Conservation (phyloP, 1,139 yeast species). For the Saccharomyces pastorianus region DNA sequence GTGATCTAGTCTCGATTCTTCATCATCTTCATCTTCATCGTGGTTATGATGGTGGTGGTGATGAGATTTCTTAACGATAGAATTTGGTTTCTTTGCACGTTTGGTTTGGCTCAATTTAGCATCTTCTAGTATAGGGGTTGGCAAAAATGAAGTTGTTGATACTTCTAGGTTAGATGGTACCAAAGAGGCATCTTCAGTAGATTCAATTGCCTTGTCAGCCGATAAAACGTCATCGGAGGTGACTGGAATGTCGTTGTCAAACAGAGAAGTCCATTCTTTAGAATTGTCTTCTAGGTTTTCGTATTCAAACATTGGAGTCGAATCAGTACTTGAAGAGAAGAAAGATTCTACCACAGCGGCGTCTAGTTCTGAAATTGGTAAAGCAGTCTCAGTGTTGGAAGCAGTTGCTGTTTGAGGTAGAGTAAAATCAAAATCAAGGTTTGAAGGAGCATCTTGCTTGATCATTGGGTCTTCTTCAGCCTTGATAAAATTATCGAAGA, state of each 20-base stretch:
- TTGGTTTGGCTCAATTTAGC: slow-evolving; percentile 11
- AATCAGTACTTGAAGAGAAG: slow-evolving; percentile 41
- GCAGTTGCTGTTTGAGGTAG: slow-evolving; percentile 3
- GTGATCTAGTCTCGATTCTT: slow-evolving; percentile 40
- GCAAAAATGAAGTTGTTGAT: slow-evolving; percentile 20
- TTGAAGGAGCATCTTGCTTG: neutral
- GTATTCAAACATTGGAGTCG: slow-evolving; percentile 56
- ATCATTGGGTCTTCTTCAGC: slow-evolving; percentile 13
- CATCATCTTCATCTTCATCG: slow-evolving; percentile 2
- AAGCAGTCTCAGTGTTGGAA: neutral
- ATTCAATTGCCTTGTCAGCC: slow-evolving; percentile 20
- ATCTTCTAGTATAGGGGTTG: slow-evolving; percentile 30
- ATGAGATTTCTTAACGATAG: slow-evolving; percentile 4
- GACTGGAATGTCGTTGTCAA: slow-evolving; percentile 38
- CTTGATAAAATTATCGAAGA: slow-evolving; percentile 35
- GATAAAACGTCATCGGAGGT: slow-evolving; percentile 28
- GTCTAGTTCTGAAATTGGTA: slow-evolving; percentile 36
- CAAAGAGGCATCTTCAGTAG: slow-evolving; percentile 14
- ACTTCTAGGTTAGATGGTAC: slow-evolving; percentile 4
- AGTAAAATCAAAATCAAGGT: neutral
- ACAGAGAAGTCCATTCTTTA: slow-evolving; percentile 57
- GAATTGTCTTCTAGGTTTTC: slow-evolving; percentile 38
- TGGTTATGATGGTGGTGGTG: neutral
- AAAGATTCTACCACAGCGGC: slow-evolving; percentile 56
- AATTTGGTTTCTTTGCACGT: slow-evolving; percentile 1